Conservation (phyloP, 176 grass and related monocot species). For the Hordeum marinum region DNA sequence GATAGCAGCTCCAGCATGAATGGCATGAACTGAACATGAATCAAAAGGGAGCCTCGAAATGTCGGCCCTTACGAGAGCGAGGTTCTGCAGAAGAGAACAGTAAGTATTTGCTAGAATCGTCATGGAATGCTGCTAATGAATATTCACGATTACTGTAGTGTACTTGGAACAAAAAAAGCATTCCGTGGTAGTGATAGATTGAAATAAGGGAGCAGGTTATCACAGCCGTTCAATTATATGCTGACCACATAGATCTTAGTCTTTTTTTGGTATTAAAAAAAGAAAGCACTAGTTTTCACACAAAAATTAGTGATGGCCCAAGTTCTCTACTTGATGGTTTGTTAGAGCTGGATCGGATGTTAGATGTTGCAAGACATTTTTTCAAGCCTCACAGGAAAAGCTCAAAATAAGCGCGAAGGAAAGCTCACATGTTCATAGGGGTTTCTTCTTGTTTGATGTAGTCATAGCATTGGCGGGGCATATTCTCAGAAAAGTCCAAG, state of each 20-base stretch:
- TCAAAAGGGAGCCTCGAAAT: constrained; percentile 92
- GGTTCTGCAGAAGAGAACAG: constrained; percentile 44
- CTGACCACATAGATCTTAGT: too few relatives aligned
- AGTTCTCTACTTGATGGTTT: background rate
- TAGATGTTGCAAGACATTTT: background rate
- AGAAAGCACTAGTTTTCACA: background rate
- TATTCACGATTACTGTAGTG: too few relatives aligned
- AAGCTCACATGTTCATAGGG: constrained; percentile 59
- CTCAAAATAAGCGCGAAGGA: constrained; percentile 6
- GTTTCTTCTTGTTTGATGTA: constrained; percentile 79
- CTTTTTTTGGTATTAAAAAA: too few relatives aligned
- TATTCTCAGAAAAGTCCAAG: constrained; percentile 97
- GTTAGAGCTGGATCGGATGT: too few relatives aligned
- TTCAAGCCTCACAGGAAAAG: background rate
- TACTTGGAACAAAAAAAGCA: background rate
- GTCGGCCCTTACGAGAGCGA: constrained; percentile 90
- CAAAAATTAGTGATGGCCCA: background rate
- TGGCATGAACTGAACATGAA: constrained; percentile 74
- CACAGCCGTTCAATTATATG: too few relatives aligned
- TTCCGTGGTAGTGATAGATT: too few relatives aligned
- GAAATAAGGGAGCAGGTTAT: too few relatives aligned
- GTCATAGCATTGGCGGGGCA: constrained; percentile 89
- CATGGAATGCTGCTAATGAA: too few relatives aligned
- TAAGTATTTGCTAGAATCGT: too few relatives aligned
- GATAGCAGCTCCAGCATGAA: constrained; percentile 92